Conservation (phyloP, 352 stramenopile genomes). For the Globisporangium rhizosaccharum region DNA sequence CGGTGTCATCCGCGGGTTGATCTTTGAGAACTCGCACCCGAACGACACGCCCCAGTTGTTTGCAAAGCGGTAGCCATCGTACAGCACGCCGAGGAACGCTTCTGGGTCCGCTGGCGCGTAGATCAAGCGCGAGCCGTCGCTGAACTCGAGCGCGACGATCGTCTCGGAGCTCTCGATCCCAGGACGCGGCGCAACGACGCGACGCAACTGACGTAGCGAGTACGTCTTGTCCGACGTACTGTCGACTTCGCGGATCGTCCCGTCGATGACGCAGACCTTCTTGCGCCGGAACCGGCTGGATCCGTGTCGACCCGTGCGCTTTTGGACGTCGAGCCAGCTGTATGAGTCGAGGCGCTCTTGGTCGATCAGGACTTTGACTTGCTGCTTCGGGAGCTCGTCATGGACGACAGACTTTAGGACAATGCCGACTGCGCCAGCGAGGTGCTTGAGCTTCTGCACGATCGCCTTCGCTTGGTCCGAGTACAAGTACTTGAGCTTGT, state of each 20-base stretch:
- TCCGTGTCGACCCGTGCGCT: conserved; percentile 48
- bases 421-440: conserved; percentile 66
- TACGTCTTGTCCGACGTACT: conserved; percentile 50
- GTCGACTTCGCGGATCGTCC: conserved; percentile 40
- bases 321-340: conserved; percentile 48
- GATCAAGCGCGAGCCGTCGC: conserved; percentile 46
- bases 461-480: conserved; percentile 56
- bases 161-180: conserved; percentile 24
- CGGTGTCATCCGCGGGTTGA: conserved; percentile 58
- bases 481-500: conserved; percentile 73
- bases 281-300: conserved; percentile 57
- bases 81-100: conserved; percentile 55
- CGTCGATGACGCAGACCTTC: conserved; percentile 56
- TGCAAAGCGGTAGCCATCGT: conserved; percentile 60
- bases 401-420: conserved; percentile 26
- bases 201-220: conserved; percentile 44
- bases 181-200: conserved; percentile 35
- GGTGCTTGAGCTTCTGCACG: conserved; percentile 50
- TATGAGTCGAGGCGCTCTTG: conserved; percentile 35
- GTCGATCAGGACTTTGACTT: conserved; percentile 24
- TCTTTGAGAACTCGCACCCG: conserved; percentile 52
- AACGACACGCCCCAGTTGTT: conserved; percentile 64
- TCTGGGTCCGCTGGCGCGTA: conserved; percentile 56
- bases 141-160: conserved; percentile 67
- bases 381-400: conserved; percentile 54